A percentile compares a stretch with the other conserved stretches of the same genome.
Conservation (phyloP, 768 basidiomycete species). For the Russula emetica region DNA sequence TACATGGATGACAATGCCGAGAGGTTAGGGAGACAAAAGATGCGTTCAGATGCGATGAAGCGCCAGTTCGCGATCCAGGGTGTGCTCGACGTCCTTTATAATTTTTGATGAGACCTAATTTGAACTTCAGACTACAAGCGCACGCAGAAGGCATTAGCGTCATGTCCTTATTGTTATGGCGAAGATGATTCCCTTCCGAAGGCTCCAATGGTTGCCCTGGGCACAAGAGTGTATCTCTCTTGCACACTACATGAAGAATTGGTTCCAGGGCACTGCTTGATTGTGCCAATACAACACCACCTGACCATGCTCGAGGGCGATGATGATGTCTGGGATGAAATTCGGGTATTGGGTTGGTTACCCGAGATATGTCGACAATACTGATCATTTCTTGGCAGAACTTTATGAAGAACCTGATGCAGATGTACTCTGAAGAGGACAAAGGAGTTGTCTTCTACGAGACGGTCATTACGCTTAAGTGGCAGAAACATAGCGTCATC, state of each 20-base stretch:
- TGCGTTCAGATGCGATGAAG: conserved; percentile 95
- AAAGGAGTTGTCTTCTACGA: conserved; percentile 96
- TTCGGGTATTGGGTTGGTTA: conserved; percentile 56
- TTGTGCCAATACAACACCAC: conserved; percentile 94
- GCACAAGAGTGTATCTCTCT: conserved; percentile 85
- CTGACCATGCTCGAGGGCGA: conserved; percentile 88
- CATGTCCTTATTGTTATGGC: conserved; percentile 86
- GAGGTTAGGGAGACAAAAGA: conserved; percentile 85
- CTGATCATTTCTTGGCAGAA: conserved; percentile 41
- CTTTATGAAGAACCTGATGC: conserved; percentile 90
- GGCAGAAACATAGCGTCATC: conserved; percentile 88
- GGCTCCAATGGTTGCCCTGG: conserved; percentile 85
- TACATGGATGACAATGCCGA: conserved; percentile 98
- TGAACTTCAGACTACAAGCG: conserved; percentile 75
- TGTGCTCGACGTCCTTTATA: conserved; percentile 34
- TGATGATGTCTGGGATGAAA: conserved; percentile 98
- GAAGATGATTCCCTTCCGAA: conserved; percentile 89
- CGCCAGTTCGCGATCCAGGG: conserved; percentile 95
- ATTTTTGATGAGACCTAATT: conserved; percentile 13
- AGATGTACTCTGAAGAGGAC: conserved; percentile 89
- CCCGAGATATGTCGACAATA: neutral
- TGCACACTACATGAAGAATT: conserved; percentile 86
- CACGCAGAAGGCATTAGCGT: conserved; percentile 84
- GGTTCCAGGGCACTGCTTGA: conserved; percentile 88
- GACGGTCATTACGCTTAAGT: conserved; percentile 80